Conservation (phyloP, 2,329 filamentous ascomycete genomes). For the Chrysosphaeria jannelii region DNA sequence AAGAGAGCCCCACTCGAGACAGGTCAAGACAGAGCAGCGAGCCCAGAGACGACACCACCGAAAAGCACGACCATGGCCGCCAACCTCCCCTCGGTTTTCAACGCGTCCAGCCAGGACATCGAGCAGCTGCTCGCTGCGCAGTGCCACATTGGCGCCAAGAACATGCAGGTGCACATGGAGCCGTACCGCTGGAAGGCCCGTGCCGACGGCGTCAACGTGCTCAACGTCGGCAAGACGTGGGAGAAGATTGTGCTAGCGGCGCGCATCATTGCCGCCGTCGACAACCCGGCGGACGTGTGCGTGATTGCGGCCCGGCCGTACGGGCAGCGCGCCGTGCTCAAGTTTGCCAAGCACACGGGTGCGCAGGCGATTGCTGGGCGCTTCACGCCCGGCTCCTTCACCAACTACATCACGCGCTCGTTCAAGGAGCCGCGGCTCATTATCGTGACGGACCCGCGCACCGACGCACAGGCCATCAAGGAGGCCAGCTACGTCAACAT, state of each 20-base stretch:
- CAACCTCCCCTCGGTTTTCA: constrained; percentile 85
- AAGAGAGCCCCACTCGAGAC: too few relatives aligned
- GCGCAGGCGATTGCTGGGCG: constrained; percentile 94
- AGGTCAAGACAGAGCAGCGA: too few relatives aligned
- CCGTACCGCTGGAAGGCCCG: constrained; percentile 98
- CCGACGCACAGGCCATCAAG: constrained; percentile 99
- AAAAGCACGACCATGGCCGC: constrained; percentile 25
- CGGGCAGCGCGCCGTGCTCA: constrained; percentile 96
- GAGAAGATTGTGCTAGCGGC: constrained; percentile 99
- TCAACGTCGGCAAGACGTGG: constrained; percentile 99
- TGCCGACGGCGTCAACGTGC: constrained; percentile 88
- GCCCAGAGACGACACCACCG: constrained; percentile 2
- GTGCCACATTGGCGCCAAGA: constrained; percentile 93
- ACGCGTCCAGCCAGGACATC: constrained; percentile 93
- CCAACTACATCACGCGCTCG: constrained; percentile 99
- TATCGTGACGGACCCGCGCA: constrained; percentile 97
- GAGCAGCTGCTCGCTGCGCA: constrained; percentile 97
- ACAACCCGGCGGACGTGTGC: constrained; percentile 98
- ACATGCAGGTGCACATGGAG: constrained; percentile 85
- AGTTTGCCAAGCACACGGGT: constrained; percentile 97
- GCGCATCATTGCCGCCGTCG: constrained; percentile 93
- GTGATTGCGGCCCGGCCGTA: constrained; percentile 99
- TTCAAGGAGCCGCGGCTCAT: constrained; percentile 99
- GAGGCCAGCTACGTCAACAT: constrained; percentile 99
- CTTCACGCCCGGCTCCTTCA: constrained; percentile 99